Percentiles rank a stretch among this genome's conserved stretches.
phyloP scores from a whole-genome alignment of 345 rosid genomes.

The Populus nigra region DNA sequence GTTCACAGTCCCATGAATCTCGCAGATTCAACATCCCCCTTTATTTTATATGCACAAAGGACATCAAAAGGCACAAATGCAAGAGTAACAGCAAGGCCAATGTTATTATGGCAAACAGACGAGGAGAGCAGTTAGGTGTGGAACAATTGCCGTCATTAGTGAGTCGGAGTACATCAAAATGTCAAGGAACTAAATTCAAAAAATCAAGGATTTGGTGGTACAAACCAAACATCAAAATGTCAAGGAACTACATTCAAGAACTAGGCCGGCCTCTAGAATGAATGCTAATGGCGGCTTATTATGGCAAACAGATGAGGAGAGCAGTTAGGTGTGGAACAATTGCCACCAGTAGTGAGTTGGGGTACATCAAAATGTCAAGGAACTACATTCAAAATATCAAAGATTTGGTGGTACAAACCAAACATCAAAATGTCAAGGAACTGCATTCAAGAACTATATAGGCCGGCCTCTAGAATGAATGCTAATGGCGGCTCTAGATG shows the following conservation, averaged over 20 bases:
- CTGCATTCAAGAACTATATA: too few relatives aligned
- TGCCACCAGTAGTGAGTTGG: neutral
- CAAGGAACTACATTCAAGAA: too few relatives aligned
- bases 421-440: too few relatives aligned
- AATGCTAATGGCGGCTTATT: neutral
- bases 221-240: too few relatives aligned
- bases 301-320: neutral
- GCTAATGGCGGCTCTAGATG: slow-evolving; percentile 61
- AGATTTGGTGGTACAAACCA: too few relatives aligned
- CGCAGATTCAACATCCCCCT: too few relatives aligned
- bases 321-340: neutral
- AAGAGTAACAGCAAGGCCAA: neutral
- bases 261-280: slow-evolving; percentile 34
- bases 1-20: too few relatives aligned
- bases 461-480: slow-evolving; percentile 37
- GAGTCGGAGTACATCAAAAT: neutral
- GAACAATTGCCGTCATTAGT: neutral
- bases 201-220: too few relatives aligned
- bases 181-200: too few relatives aligned
- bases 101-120: neutral
- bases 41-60: too few relatives aligned
- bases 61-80: neutral
- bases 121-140: slow-evolving; percentile 1
- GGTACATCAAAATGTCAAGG: neutral
- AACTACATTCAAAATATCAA: too few relatives aligned